These are phyloP conservation scores for Periconia macrospinosa DNA, from an alignment of 2,329 filamentous ascomycete species.

Conservation along the genomic window DNA sequence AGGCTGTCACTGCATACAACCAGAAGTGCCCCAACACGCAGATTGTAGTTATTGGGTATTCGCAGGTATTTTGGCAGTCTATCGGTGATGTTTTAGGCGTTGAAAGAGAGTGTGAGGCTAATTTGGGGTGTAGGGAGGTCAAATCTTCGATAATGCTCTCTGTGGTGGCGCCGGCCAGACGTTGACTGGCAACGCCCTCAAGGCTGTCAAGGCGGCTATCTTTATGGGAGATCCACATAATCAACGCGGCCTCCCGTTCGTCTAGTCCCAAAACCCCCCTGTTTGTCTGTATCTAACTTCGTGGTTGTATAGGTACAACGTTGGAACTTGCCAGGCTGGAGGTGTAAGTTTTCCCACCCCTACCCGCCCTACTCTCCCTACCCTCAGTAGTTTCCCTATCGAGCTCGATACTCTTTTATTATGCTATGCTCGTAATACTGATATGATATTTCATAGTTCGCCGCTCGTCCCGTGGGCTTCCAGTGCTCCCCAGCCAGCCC, in stretches of 20 bases:
- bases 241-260: slow-evolving; percentile 51
- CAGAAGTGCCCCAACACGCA: slow-evolving; percentile 59
- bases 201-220: slow-evolving; percentile 64
- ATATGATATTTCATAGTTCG: slow-evolving; percentile 52
- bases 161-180: slow-evolving; percentile 58
- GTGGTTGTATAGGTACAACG: slow-evolving; percentile 50
- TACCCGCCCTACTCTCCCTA: too few species aligned
- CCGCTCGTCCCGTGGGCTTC: slow-evolving; percentile 61
- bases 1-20: slow-evolving; percentile 62
- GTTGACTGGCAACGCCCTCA: slow-evolving; percentile 53
- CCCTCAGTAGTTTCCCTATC: too few species aligned
- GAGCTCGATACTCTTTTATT: background rate
- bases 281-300: too few species aligned
- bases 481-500: slow-evolving; percentile 55
- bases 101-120: background rate
- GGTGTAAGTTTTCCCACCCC: slow-evolving; percentile 53
- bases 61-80: slow-evolving; percentile 49
- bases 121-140: slow-evolving; percentile 52
- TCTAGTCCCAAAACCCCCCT: too few species aligned
- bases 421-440: background rate
- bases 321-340: slow-evolving; percentile 61
- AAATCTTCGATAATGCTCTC: slow-evolving; percentile 65
- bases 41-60: slow-evolving; percentile 65
- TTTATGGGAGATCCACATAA: slow-evolving; percentile 67
- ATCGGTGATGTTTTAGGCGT: background rate